Conservation (phyloP, 768 basidiomycete species). For the Tylopilus balloui region DNA sequence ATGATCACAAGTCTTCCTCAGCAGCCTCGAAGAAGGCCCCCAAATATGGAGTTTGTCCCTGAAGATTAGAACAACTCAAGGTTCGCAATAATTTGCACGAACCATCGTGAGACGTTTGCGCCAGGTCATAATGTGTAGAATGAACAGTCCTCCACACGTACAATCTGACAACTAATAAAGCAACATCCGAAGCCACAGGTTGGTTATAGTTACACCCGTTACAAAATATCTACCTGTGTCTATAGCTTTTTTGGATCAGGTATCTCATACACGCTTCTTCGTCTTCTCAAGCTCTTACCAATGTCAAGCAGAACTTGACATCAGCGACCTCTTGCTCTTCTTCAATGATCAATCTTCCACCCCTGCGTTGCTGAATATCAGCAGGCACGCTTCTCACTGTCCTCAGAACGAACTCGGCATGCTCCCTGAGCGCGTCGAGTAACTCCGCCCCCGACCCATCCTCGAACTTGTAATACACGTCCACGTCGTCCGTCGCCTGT, state of each 20-base stretch:
- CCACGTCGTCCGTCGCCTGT: slow-evolving; percentile 91
- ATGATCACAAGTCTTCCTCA: too few species aligned
- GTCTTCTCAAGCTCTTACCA: slow-evolving; percentile 42
- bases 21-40: too few species aligned
- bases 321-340: slow-evolving; percentile 88
- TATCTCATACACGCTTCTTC: not conserved
- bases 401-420: slow-evolving; percentile 66
- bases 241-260: not conserved
- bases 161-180: too few species aligned
- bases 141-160: too few species aligned
- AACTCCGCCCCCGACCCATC: slow-evolving; percentile 62
- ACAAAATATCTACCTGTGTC: not conserved
- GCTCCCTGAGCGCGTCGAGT: slow-evolving; percentile 55
- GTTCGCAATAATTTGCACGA: too few species aligned
- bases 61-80: too few species aligned
- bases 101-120: too few species aligned
- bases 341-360: slow-evolving; percentile 58
- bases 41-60: too few species aligned
- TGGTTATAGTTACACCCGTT: not conserved
- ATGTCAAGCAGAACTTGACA: slow-evolving; percentile 66
- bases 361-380: slow-evolving; percentile 50
- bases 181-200: too few species aligned
- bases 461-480: slow-evolving; percentile 81
- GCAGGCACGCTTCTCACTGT: slow-evolving; percentile 70
- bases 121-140: too few species aligned